Evolutionary conservation across 257 asterid genomes (phyloP).

Genomic region (Verbascum thapsus): DNA sequence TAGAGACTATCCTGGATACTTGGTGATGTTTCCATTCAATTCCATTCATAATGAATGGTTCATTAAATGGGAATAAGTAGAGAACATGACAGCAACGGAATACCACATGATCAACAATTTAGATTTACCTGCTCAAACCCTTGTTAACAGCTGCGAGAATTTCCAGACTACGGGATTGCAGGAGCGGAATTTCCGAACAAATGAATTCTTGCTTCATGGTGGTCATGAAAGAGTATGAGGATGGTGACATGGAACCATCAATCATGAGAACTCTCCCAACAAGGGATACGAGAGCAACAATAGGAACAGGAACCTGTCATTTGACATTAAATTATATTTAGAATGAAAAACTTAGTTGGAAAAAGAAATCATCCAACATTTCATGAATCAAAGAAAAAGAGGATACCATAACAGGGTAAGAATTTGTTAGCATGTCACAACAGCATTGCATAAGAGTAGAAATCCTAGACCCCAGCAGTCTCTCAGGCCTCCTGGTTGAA

Average conservation of each 20-base stretch:
- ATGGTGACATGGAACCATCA: slow-evolving; percentile 59
- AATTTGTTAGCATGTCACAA: slow-evolving; percentile 62
- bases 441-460: slow-evolving; percentile 74
- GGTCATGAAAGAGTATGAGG: slow-evolving; percentile 53
- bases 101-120: slow-evolving; percentile 8
- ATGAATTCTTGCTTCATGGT: slow-evolving; percentile 67
- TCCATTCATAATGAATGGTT: background rate
- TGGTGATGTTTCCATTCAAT: slow-evolving; percentile 8
- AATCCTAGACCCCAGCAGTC: slow-evolving; percentile 63
- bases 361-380: slow-evolving; percentile 23
- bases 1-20: background rate
- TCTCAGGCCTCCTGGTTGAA: slow-evolving; percentile 69
- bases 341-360: slow-evolving; percentile 7
- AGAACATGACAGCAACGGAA: slow-evolving; percentile 11
- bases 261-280: slow-evolving; percentile 75
- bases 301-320: slow-evolving; percentile 78
- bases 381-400: slow-evolving; percentile 20
- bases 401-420: slow-evolving; percentile 78
- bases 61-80: background rate
- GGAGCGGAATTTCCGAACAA: slow-evolving; percentile 70
- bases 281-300: slow-evolving; percentile 59
- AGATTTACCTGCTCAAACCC: slow-evolving; percentile 69
- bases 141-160: slow-evolving; percentile 64
- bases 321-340: slow-evolving; percentile 19
- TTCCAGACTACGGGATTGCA: slow-evolving; percentile 69